Conservation (phyloP, 495 filamentous ascomycete genomes). For the Massariosphaeria phaeospora region DNA sequence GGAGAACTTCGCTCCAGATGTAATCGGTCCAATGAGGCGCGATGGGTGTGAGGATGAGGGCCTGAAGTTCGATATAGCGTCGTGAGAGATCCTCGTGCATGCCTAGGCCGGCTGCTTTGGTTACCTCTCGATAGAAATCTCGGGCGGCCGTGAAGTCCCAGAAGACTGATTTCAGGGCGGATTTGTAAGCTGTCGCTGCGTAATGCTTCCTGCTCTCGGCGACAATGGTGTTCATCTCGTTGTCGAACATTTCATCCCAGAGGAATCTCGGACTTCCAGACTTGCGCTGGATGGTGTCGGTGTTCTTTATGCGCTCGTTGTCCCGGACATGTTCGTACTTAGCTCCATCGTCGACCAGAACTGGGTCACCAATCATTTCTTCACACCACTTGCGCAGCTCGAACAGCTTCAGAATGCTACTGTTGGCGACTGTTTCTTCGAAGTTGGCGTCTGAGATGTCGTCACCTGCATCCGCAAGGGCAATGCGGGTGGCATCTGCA, state of each 20-base stretch:
- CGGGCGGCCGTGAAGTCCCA: conserved; percentile 76
- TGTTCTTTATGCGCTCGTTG: conserved; percentile 51
- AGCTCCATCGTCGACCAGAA: conserved; percentile 32
- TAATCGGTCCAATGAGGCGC: conserved; percentile 94
- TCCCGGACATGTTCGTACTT: conserved; percentile 45
- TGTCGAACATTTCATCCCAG: conserved; percentile 85
- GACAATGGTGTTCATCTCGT: conserved; percentile 85
- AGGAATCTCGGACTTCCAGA: conserved; percentile 61
- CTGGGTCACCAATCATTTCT: conserved; percentile 57
- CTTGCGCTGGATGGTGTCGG: conserved; percentile 48
- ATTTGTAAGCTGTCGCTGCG: conserved; percentile 75
- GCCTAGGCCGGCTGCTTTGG: conserved; percentile 63
- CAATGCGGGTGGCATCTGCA: conserved; percentile 86
- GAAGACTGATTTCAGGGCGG: conserved; percentile 81
- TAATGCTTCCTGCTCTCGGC: conserved; percentile 71
- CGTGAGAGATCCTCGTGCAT: conserved; percentile 75
- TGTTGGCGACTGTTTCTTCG: conserved; percentile 88
- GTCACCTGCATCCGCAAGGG: conserved; percentile 91
- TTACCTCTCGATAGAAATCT: conserved; percentile 84
- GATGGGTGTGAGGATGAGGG: conserved; percentile 69
- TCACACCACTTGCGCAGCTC: conserved; percentile 91
- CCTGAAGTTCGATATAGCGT: conserved; percentile 83
- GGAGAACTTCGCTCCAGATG: conserved; percentile 84
- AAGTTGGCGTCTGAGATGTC: conserved; percentile 96
- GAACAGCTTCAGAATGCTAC: conserved; percentile 78